phyloP scores from a whole-genome alignment of 768 basidiomycete genomes.

The Mrakia gelida region DNA sequence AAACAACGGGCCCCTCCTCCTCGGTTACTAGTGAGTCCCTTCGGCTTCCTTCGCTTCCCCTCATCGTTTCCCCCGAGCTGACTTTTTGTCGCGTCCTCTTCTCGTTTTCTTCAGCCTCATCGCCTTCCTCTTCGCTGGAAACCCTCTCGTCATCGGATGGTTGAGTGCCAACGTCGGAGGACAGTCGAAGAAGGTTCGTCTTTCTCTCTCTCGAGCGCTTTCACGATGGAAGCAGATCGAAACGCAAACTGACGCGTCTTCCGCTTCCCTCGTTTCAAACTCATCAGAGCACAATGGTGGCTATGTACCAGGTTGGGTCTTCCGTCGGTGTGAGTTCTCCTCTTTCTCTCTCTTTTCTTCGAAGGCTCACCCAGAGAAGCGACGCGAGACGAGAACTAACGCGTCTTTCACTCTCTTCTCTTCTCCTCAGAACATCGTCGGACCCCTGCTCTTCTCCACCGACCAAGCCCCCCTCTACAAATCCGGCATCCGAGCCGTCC shows the following conservation, averaged over 20 bases:
- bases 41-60: not conserved
- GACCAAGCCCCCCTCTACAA: constrained; percentile 42
- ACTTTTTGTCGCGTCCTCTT: not conserved
- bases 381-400: no score
- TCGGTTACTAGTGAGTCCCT: no score
- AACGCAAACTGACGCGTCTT: no score
- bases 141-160: constrained; percentile 39
- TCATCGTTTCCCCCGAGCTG: no score
- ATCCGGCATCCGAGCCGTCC: constrained; percentile 47
- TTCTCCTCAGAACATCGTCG: constrained; percentile 41
- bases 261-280: no score
- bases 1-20: no score
- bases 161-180: constrained; percentile 36
- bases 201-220: no score
- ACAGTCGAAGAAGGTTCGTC: constrained; percentile 38
- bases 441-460: constrained; percentile 31
- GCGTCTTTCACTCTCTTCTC: no score
- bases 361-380: no score
- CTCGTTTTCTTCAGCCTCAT: not conserved
- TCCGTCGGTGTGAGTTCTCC: constrained; percentile 39
- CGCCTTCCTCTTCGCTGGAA: constrained; percentile 41
- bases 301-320: constrained; percentile 50
- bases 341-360: no score
- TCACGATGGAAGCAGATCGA: no score
- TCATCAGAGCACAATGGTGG: constrained; percentile 44